These are phyloP conservation scores for Tolypocladium endophyticum DNA, from an alignment of 2,329 filamentous ascomycete genomes.

Conservation along the genomic window DNA sequence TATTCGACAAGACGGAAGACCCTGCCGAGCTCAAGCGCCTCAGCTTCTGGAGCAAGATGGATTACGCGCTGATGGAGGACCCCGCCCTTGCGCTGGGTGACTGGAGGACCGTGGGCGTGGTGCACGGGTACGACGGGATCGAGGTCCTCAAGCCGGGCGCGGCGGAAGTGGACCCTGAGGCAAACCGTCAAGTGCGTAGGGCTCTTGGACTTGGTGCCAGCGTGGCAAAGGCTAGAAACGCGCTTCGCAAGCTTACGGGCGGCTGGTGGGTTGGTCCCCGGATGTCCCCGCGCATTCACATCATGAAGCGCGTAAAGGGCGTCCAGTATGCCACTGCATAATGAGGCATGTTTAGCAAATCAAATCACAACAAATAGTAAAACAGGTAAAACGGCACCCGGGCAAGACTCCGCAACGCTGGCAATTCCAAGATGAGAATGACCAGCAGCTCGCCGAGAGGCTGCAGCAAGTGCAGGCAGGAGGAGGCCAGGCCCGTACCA, in stretches of 20 bases:
- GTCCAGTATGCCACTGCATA: conserved; percentile 1
- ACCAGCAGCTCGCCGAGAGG: not conserved
- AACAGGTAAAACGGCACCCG: not conserved
- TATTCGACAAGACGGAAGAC: conserved; percentile 56
- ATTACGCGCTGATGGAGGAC: conserved; percentile 51
- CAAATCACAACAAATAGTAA: not conserved
- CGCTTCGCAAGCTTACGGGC: conserved; percentile 35
- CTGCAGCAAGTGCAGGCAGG: not conserved
- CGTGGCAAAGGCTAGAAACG: conserved; percentile 26
- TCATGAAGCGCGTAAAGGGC: conserved; percentile 29
- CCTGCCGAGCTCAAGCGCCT: conserved; percentile 29
- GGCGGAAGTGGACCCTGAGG: conserved; percentile 1
- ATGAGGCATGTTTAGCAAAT: not conserved
- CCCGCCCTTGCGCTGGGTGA: conserved; percentile 32
- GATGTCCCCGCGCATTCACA: conserved; percentile 45
- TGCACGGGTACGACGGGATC: conserved; percentile 48
- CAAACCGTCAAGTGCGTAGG: conserved; percentile 6
- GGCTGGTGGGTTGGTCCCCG: conserved; percentile 57
- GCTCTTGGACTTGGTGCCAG: conserved; percentile 35
- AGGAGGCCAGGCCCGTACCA: too few species aligned
- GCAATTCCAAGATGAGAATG: not conserved
- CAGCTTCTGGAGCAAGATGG: conserved; percentile 52
- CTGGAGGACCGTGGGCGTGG: conserved; percentile 47
- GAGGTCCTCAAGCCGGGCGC: conserved; percentile 44
- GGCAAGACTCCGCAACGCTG: not conserved